Evolutionary conservation across 2,329 filamentous ascomycete species (phyloP).

Genomic region (Cercospora zeae-maydis): DNA sequence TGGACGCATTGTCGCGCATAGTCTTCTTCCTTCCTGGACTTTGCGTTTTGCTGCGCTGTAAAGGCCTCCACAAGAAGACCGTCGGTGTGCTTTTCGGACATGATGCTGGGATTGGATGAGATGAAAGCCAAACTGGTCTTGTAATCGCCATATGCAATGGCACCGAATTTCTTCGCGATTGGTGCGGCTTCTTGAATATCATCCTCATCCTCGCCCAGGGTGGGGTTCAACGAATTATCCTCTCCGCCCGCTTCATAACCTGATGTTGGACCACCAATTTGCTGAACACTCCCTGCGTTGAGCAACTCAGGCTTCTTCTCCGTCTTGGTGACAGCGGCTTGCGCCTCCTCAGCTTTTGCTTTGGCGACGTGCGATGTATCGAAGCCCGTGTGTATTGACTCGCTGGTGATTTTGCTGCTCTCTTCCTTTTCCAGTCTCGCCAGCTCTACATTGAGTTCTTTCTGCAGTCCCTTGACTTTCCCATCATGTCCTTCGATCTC

Average conservation of each 20-base stretch:
- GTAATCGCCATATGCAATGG: conserved; percentile 74
- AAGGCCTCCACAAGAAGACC: conserved; percentile 89
- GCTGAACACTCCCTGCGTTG: conserved; percentile 53
- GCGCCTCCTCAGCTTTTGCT: conserved; percentile 22
- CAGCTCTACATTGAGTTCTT: conserved; percentile 69
- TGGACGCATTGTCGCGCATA: conserved; percentile 84
- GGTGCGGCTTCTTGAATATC: conserved; percentile 72
- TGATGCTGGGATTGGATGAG: conserved; percentile 69
- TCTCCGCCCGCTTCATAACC: conserved; percentile 62
- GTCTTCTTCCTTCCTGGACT: conserved; percentile 49
- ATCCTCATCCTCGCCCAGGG: conserved; percentile 56
- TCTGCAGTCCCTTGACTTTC: conserved; percentile 76
- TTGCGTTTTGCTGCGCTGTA: conserved; percentile 73
- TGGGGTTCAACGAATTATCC: conserved; percentile 44
- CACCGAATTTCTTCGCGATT: conserved; percentile 74
- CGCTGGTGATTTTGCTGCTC: conserved; percentile 86
- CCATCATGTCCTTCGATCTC: conserved; percentile 72
- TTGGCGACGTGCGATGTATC: conserved; percentile 79
- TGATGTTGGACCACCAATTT: conserved; percentile 39
- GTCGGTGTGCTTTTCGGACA: conserved; percentile 83
- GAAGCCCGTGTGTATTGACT: conserved; percentile 83
- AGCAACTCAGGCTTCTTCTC: conserved; percentile 36
- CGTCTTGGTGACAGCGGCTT: conserved; percentile 24
- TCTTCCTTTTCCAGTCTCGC: conserved; percentile 82
- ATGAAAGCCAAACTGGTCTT: conserved; percentile 71